phyloP scores from a whole-genome alignment of 2,329 filamentous ascomycete species.

The Arthrobotrys megalospora region DNA sequence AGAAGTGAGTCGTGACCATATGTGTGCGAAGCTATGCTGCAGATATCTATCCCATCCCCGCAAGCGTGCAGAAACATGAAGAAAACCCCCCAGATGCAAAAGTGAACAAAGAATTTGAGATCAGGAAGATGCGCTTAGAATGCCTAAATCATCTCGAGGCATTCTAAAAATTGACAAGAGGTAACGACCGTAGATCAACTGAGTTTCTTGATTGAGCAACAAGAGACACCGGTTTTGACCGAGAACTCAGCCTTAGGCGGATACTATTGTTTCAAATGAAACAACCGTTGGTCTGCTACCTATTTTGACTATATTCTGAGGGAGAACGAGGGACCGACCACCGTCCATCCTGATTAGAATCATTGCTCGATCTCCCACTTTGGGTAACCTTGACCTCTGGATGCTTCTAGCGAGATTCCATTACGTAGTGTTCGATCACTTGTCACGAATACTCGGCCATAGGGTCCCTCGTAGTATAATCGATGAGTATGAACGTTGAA shows the following conservation, averaged over 20 bases:
- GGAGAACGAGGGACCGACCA: not conserved
- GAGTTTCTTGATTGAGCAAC: not conserved
- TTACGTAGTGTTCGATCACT: constrained; percentile 56
- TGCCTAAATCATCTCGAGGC: not conserved
- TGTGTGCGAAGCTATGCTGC: constrained; percentile 49
- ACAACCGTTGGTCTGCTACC: not conserved
- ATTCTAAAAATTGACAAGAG: constrained; percentile 28
- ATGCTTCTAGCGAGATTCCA: constrained; percentile 44
- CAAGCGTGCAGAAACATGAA: constrained; percentile 27
- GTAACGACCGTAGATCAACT: not conserved
- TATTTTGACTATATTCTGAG: too few species aligned
- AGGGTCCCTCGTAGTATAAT: constrained; percentile 43
- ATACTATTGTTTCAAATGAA: not conserved
- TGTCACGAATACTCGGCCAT: constrained; percentile 46
- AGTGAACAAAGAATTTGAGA: not conserved
- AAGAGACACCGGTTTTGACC: not conserved
- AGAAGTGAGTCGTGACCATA: constrained; percentile 46
- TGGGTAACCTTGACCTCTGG: constrained; percentile 39
- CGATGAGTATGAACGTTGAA: constrained; percentile 40
- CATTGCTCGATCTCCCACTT: constrained; percentile 52
- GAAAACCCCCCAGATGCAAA: constrained; percentile 27
- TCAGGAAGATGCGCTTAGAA: constrained; percentile 11
- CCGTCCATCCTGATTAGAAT: not conserved
- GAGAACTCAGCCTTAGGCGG: not conserved
- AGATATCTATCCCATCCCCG: constrained; percentile 55